phyloP scores from a whole-genome alignment of 129 eudicot genomes.

The Helichrysum umbraculigerum region DNA sequence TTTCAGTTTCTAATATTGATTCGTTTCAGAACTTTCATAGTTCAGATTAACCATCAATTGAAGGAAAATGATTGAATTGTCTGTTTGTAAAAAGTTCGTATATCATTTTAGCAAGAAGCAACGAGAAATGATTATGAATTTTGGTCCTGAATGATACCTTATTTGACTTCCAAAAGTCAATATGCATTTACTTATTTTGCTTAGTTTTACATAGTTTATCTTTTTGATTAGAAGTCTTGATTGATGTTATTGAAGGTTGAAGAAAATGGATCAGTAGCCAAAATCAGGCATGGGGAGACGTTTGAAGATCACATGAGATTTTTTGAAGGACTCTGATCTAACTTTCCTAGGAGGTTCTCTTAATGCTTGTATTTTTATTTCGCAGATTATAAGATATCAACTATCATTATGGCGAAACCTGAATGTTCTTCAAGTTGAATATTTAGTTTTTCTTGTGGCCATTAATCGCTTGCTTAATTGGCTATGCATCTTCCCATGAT shows the following conservation, averaged over 20 bases:
- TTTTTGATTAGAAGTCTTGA: background rate
- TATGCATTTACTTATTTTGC: background rate
- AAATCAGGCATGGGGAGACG: constrained; percentile 91
- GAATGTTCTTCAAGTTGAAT: background rate
- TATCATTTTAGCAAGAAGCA: background rate
- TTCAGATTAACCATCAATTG: background rate
- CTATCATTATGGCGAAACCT: too few relatives aligned
- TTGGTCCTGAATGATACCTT: too few relatives aligned
- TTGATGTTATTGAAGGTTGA: constrained; percentile 54
- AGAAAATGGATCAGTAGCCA: constrained; percentile 79
- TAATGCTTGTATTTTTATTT: constrained; percentile 2
- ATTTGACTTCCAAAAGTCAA: constrained; percentile 18
- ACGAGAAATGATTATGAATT: background rate
- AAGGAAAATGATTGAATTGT: background rate
- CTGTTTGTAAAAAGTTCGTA: background rate
- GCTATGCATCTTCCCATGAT: too few relatives aligned
- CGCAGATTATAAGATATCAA: too few relatives aligned
- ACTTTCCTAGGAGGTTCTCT: background rate
- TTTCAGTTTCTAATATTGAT: background rate
- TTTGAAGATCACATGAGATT: constrained; percentile 88
- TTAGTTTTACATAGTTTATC: background rate
- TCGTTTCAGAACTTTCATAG: background rate
- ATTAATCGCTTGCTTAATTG: background rate
- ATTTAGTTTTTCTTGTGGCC: background rate
- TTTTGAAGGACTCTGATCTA: constrained; percentile 64